phyloP scores from a whole-genome alignment of 768 basidiomycete species.

The Austroboletus festivus region DNA sequence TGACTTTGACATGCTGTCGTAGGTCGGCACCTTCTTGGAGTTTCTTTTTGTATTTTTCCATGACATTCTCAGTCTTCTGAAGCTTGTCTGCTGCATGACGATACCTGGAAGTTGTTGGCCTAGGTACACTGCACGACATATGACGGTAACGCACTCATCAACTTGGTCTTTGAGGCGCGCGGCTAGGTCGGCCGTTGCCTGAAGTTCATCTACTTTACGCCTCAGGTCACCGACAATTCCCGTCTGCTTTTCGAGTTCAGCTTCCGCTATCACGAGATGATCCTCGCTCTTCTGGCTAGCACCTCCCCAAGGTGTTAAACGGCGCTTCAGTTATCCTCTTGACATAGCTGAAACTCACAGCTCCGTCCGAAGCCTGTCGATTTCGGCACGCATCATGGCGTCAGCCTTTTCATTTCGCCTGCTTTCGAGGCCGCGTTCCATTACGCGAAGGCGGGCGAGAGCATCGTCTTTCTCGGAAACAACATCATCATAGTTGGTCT shows the following conservation, averaged over 20 bases:
- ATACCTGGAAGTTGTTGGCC: constrained; percentile 48
- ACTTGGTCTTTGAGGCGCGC: constrained; percentile 85
- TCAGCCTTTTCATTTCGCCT: constrained; percentile 70
- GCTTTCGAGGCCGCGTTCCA: constrained; percentile 56
- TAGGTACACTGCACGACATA: not conserved
- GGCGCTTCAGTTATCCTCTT: constrained; percentile 1
- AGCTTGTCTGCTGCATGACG: constrained; percentile 89
- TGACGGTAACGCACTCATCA: constrained; percentile 64
- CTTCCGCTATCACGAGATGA: constrained; percentile 76
- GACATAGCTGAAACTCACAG: constrained; percentile 57
- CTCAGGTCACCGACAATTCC: constrained; percentile 67
- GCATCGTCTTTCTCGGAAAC: constrained; percentile 79
- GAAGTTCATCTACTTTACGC: constrained; percentile 78
- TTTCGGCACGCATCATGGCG: constrained; percentile 72
- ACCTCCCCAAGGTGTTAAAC: constrained; percentile 31
- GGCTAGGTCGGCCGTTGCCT: constrained; percentile 72
- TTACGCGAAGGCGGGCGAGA: constrained; percentile 55
- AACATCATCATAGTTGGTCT: constrained; percentile 74
- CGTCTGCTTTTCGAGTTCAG: constrained; percentile 80
- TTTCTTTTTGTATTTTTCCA: constrained; percentile 99
- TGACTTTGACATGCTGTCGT: constrained; percentile 79
- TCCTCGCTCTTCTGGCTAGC: constrained; percentile 92
- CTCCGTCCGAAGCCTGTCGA: constrained; percentile 76
- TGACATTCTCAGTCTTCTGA: constrained; percentile 93
- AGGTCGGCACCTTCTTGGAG: constrained; percentile 91